A percentile compares a stretch with the other conserved stretches of the same genome.
phyloP scores from a whole-genome alignment of 352 stramenopile species.

The Salisapilia sapeloensis region DNA sequence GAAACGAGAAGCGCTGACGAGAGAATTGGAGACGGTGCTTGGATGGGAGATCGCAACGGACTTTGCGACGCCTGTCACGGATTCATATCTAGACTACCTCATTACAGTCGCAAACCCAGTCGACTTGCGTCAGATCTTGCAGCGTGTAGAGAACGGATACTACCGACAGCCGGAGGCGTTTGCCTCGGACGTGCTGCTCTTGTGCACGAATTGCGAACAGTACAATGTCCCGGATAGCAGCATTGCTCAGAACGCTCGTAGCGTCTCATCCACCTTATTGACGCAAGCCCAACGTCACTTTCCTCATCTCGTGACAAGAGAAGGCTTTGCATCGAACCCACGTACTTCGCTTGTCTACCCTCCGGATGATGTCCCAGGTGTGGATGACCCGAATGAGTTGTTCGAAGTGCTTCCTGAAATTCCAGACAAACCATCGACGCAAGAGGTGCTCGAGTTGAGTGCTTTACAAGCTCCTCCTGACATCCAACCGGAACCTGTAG shows the following conservation, averaged over 20 bases:
- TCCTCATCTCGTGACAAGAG: conserved; percentile 8
- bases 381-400: conserved; percentile 8
- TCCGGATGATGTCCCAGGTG: conserved; percentile 30
- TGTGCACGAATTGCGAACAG: conserved; percentile 64
- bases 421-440: too few species aligned
- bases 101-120: conserved; percentile 74
- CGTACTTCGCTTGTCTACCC: conserved; percentile 16
- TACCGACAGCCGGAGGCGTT: conserved; percentile 78
- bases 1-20: conserved; percentile 24
- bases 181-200: conserved; percentile 50
- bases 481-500: too few species aligned
- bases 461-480: too few species aligned
- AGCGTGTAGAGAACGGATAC: conserved; percentile 39
- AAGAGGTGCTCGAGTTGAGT: too few species aligned
- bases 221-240: conserved; percentile 71
- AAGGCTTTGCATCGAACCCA: not conserved
- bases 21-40: conserved; percentile 45
- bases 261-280: conserved; percentile 32
- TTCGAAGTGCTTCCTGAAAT: conserved; percentile 4
- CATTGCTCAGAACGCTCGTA: conserved; percentile 73
- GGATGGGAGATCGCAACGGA: conserved; percentile 51
- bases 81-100: conserved; percentile 60
- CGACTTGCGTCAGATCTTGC: conserved; percentile 63
- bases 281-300: conserved; percentile 49
- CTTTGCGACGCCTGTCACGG: conserved; percentile 67